phyloP scores from a whole-genome alignment of 2,329 filamentous ascomycete species.

The Aspergillus sergii region DNA sequence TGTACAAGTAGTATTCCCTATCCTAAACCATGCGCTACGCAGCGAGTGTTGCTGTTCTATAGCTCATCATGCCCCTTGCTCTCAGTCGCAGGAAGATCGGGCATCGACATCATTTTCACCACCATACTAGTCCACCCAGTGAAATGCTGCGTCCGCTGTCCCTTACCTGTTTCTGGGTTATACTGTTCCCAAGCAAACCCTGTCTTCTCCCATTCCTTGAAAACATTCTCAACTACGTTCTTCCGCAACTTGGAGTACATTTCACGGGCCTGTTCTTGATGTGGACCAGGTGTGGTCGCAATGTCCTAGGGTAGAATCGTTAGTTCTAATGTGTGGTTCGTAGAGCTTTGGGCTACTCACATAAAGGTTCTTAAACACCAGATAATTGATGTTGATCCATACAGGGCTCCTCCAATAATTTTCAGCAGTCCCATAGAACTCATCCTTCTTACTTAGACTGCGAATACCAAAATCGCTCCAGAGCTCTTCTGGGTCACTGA shows the following conservation, averaged over 20 bases:
- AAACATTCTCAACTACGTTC: slow-evolving; percentile 89
- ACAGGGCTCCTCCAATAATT: slow-evolving; percentile 97
- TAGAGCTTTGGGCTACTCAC: slow-evolving; percentile 55
- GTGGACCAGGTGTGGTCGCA: slow-evolving; percentile 66
- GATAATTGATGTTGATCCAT: slow-evolving; percentile 96
- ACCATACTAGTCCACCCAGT: slow-evolving; percentile 99
- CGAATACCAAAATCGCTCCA: slow-evolving; percentile 89
- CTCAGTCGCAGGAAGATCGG: slow-evolving; percentile 57
- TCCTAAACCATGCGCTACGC: slow-evolving; percentile 17
- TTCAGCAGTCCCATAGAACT: slow-evolving; percentile 85
- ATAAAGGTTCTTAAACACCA: slow-evolving; percentile 75
- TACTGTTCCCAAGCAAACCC: slow-evolving; percentile 99
- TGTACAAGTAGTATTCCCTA: slow-evolving; percentile 15
- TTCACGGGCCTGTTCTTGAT: slow-evolving; percentile 67
- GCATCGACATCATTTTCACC: slow-evolving; percentile 96
- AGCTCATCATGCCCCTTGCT: slow-evolving; percentile 52
- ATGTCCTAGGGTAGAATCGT: slow-evolving; percentile 56
- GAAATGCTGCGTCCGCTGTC: slow-evolving; percentile 97
- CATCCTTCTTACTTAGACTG: slow-evolving; percentile 80
- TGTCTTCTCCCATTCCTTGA: slow-evolving; percentile 82
- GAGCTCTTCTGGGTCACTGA: slow-evolving; percentile 80
- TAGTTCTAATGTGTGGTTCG: slow-evolving; percentile 9
- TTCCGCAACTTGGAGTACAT: slow-evolving; percentile 76
- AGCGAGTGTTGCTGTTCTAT: slow-evolving; percentile 30
- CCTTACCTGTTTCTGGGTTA: slow-evolving; percentile 85